A percentile compares a stretch with the other conserved stretches of the same genome.
These are phyloP conservation scores for Pichia sp. DNA, from an alignment of 1,139 yeast genomes.

Conservation along the genomic window DNA sequence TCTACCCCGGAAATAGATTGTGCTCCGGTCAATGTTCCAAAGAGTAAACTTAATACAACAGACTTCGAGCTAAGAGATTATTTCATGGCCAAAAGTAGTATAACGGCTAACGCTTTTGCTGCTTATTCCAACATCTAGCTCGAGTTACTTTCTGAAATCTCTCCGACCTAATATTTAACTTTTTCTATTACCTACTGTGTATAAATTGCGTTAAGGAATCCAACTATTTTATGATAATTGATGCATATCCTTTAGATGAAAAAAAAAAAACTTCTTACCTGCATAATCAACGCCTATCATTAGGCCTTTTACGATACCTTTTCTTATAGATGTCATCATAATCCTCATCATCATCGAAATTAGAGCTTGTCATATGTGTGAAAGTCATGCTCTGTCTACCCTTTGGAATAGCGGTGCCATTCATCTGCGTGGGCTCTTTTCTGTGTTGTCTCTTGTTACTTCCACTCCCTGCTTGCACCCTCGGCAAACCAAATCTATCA, in stretches of 20 bases:
- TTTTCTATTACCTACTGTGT: neutral
- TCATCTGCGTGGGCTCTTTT: too few species aligned
- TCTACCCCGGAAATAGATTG: conserved; percentile 21
- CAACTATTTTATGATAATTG: neutral
- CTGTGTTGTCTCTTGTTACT: too few species aligned
- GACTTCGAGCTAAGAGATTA: conserved; percentile 11
- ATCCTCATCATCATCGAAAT: too few species aligned
- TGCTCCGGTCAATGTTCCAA: conserved; percentile 22
- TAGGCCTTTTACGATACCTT: too few species aligned
- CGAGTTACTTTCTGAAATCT: neutral
- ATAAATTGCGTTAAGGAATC: neutral
- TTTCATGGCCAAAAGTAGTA: conserved; percentile 23
- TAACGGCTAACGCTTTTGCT: conserved; percentile 18
- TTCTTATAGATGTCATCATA: too few species aligned
- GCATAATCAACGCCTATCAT: neutral
- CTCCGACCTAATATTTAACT: neutral
- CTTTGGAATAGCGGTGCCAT: too few species aligned
- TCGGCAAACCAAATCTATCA: too few species aligned
- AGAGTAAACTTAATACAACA: neutral
- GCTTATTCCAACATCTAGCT: conserved; percentile 4
- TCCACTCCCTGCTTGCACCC: too few species aligned
- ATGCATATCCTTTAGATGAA: too few species aligned
- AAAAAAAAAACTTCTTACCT: neutral
- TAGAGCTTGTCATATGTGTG: too few species aligned
- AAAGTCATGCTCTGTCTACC: too few species aligned